A percentile compares a stretch with the other conserved stretches of the same genome.
Evolutionary conservation across 805 yeast genomes (phyloP).

Genomic region (Metschnikowia lochheadii): DNA sequence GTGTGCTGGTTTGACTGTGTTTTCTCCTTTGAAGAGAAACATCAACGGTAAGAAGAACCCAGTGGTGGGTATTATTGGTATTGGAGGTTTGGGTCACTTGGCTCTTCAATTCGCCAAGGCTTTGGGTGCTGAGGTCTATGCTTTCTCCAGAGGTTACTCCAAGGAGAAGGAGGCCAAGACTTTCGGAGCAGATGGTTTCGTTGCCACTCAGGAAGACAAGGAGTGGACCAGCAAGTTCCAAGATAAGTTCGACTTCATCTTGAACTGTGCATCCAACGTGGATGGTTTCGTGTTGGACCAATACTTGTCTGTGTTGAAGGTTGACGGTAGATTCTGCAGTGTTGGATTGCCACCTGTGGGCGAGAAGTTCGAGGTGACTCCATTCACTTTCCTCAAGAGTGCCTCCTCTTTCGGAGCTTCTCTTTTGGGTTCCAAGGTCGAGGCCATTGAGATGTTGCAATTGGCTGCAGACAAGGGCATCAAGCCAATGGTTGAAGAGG

Average conservation of each 20-base stretch:
- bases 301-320: conserved; percentile 48
- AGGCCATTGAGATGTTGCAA: conserved; percentile 62
- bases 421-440: conserved; percentile 56
- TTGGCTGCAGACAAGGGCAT: conserved; percentile 57
- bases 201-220: conserved; percentile 50
- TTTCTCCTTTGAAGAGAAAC: conserved; percentile 59
- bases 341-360: conserved; percentile 61
- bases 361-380: conserved; percentile 42
- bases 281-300: conserved; percentile 46
- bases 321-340: conserved; percentile 55
- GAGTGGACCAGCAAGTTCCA: conserved; percentile 36
- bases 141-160: conserved; percentile 47
- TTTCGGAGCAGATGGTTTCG: conserved; percentile 51
- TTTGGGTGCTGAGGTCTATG: conserved; percentile 56
- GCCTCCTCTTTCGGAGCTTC: conserved; percentile 58
- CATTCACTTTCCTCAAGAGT: conserved; percentile 47
- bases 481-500: conserved; percentile 59
- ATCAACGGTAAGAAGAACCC: conserved; percentile 15
- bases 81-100: conserved; percentile 58
- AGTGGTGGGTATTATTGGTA: conserved; percentile 56
- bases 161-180: conserved; percentile 47
- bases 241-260: conserved; percentile 46
- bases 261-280: conserved; percentile 51
- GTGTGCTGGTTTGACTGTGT: conserved; percentile 77
- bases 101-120: conserved; percentile 56